These are phyloP conservation scores for Trichaptum fuscoviolaceum DNA, from an alignment of 768 basidiomycete species.

Conservation along the genomic window DNA sequence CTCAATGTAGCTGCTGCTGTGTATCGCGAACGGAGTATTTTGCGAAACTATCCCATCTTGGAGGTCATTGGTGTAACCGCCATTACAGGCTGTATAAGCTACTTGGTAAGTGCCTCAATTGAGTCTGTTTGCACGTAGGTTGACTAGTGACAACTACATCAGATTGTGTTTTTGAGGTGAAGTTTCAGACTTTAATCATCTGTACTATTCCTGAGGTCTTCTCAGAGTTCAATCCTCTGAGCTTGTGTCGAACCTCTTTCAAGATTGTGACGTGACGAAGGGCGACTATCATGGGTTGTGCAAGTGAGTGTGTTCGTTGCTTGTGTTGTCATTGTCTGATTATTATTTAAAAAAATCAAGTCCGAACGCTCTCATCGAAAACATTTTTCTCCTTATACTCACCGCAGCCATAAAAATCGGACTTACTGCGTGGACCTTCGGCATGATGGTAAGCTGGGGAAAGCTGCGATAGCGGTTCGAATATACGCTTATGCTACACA, in stretches of 20 bases:
- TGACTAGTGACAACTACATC: background rate
- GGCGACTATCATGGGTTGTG: slow-evolving; percentile 73
- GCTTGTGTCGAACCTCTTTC: slow-evolving; percentile 77
- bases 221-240: slow-evolving; percentile 69
- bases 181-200: slow-evolving; percentile 1
- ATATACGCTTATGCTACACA: slow-evolving; percentile 2
- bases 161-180: slow-evolving; percentile 67
- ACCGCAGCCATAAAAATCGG: slow-evolving; percentile 57
- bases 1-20: slow-evolving; percentile 61
- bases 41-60: slow-evolving; percentile 56
- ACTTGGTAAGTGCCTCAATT: slow-evolving; percentile 40
- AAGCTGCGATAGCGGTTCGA: background rate
- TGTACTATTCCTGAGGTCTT: slow-evolving; percentile 6
- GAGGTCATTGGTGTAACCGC: slow-evolving; percentile 61
- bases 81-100: slow-evolving; percentile 66
- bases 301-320: slow-evolving; percentile 45
- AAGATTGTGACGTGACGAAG: slow-evolving; percentile 69
- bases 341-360: slow-evolving; percentile 26
- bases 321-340: background rate
- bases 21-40: slow-evolving; percentile 49
- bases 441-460: slow-evolving; percentile 54
- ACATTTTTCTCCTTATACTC: slow-evolving; percentile 58
- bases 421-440: slow-evolving; percentile 73
- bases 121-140: background rate
- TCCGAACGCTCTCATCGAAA: slow-evolving; percentile 60